Evolutionary conservation across 1,139 yeast species (phyloP).

Genomic region (Taiozyma sp.): DNA sequence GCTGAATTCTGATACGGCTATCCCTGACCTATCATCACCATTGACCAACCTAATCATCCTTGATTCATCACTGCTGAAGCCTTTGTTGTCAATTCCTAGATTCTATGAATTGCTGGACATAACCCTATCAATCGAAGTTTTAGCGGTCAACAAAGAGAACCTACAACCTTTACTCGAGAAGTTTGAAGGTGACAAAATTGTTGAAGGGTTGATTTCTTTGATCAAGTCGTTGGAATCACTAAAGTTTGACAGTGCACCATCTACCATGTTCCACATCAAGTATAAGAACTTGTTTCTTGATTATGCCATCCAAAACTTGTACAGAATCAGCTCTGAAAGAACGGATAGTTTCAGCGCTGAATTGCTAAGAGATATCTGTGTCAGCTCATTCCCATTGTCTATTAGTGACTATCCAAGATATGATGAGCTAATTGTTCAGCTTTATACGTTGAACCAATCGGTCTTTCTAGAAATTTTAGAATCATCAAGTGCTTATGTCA

Average conservation of each 20-base stretch:
- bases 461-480: constrained; percentile 8
- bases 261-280: constrained; percentile 24
- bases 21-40: constrained; percentile 12
- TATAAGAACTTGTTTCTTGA: constrained; percentile 19
- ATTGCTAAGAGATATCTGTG: constrained; percentile 7
- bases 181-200: constrained; percentile 7
- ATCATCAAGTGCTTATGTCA: constrained; percentile 11
- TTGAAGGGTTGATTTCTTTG: constrained; percentile 9
- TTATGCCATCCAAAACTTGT: constrained; percentile 16
- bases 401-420: constrained; percentile 24
- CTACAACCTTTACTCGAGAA: constrained; percentile 11
- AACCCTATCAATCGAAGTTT: constrained; percentile 24
- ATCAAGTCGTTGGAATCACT: constrained; percentile 13
- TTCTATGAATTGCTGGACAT: constrained; percentile 26
- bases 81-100: constrained; percentile 19
- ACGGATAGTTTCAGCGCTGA: neutral
- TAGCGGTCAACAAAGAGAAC: constrained; percentile 26
- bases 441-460: constrained; percentile 9
- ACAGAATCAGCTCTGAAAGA: constrained; percentile 7
- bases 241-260: constrained; percentile 19
- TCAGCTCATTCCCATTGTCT: constrained; percentile 19
- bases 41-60: constrained; percentile 22
- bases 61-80: constrained; percentile 25
- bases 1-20: neutral
- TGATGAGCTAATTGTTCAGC: constrained; percentile 20